Base-by-base conservation (phyloP, 177 flowering plant genomes). In the Vitis hybrid region DNA sequence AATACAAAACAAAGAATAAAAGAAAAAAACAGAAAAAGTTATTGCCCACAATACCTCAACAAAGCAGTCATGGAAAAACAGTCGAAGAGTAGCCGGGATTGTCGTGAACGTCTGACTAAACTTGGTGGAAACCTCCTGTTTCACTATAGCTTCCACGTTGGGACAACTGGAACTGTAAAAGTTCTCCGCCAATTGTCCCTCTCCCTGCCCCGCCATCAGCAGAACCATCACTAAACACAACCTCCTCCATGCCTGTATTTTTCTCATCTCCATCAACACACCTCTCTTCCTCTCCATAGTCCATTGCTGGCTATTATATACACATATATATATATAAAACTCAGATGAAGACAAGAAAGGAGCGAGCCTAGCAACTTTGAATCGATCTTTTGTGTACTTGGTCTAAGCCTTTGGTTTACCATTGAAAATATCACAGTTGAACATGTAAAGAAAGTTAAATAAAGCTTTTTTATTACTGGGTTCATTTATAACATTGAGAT, bases 51-150 rank as follows among this genome's bases (percentile, higher is more conserved):
- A 8, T 80, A 90, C 97, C 88, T 82, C 81, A 16, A 88, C 82
- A 49, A 90, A 87, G 82, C 94, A 92, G 72, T 92, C 97, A 39
- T 92, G 97, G 76, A 89, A 88, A 71, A 90, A 91, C 15, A 91
- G 81, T 5, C 97, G 91, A 2, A 91, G 84, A 12, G 97, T 92
- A 2, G 92, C 89, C 2, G 90, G 97, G 60, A 84, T 60, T 0
- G 94, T 88, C 13, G 73, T 63, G 67, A 85, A 79, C 0, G 91
- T 86, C 76, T 86, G 85, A 53, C 13, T 49, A 10, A 83, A 16
- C 80, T 92, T 90, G 11, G 66, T 76, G 8, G 67, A 2, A 3
- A 92, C 97, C 0, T 79, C 73, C 70, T 88, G 82, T 50, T 62
- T 53, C 9, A 92, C 94, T 0, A 90, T 80, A 29, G 57, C 20